A percentile compares a stretch with the other conserved stretches of the same genome.
phyloP scores from a whole-genome alignment of 768 basidiomycete genomes.

The Vishniacozyma victoriae region DNA sequence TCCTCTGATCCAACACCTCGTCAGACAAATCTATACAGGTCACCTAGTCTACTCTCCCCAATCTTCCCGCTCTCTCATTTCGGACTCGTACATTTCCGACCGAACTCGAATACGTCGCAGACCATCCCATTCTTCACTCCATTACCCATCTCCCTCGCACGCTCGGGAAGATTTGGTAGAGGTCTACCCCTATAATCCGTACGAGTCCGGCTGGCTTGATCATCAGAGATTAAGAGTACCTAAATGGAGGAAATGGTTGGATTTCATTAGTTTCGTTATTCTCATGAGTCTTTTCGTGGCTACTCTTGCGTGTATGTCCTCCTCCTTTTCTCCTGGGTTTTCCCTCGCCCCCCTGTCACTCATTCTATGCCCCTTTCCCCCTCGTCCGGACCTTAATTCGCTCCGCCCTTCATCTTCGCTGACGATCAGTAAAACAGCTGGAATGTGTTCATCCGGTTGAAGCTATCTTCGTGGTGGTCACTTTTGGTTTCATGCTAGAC shows the following conservation, averaged over 20 bases:
- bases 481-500: slow-evolving; percentile 69
- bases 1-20: slow-evolving; percentile 75
- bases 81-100: slow-evolving; percentile 70
- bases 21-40: slow-evolving; percentile 77
- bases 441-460: slow-evolving; percentile 60
- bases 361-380: no score
- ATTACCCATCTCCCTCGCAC: background rate
- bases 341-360: no score
- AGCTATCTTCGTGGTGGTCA: slow-evolving; percentile 66
- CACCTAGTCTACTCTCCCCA: slow-evolving; percentile 49
- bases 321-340: background rate
- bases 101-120: slow-evolving; percentile 59
- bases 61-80: slow-evolving; percentile 65
- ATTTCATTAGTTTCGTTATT: slow-evolving; percentile 68
- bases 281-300: slow-evolving; percentile 66
- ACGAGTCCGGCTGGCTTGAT: slow-evolving; percentile 55
- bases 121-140: slow-evolving; percentile 50
- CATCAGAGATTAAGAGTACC: slow-evolving; percentile 84
- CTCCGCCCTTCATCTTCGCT: no score
- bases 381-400: no score
- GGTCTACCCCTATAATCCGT: slow-evolving; percentile 45
- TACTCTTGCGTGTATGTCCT: slow-evolving; percentile 63
- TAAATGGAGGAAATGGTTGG: slow-evolving; percentile 53
- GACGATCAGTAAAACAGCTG: slow-evolving; percentile 56
- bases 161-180: slow-evolving; percentile 18